These are phyloP conservation scores for Syzygium syzygioides DNA, from an alignment of 441 rosid genomes.

Conservation along the genomic window DNA sequence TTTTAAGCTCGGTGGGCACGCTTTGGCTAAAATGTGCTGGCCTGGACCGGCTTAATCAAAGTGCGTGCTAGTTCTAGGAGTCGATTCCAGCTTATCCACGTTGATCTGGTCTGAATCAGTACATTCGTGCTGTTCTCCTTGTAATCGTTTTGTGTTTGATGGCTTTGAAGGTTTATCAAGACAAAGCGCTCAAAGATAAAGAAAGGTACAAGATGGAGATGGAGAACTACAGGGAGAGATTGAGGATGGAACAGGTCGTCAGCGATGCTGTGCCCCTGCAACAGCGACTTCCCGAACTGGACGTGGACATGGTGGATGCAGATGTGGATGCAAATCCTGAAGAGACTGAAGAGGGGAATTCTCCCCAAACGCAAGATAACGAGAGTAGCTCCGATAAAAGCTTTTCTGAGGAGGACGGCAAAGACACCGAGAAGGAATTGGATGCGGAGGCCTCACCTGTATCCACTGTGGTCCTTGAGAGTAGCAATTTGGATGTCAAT, in stretches of 20 bases:
- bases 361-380: constrained; percentile 32
- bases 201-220: constrained; percentile 84
- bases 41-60: neutral
- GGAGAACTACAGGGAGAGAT: constrained; percentile 76
- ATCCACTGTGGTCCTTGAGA: constrained; percentile 6
- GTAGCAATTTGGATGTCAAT: constrained; percentile 13
- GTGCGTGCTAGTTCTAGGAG: neutral
- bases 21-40: neutral
- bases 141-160: neutral
- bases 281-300: constrained; percentile 55
- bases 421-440: constrained; percentile 33
- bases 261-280: constrained; percentile 69
- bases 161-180: constrained; percentile 64
- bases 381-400: constrained; percentile 43
- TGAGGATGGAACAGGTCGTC: constrained; percentile 46
- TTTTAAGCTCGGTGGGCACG: neutral
- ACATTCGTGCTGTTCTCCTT: neutral
- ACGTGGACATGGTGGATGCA: constrained; percentile 38
- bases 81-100: neutral
- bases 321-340: constrained; percentile 31
- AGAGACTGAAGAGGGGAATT: constrained; percentile 48
- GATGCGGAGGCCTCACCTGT: constrained; percentile 25
- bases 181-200: constrained; percentile 73
- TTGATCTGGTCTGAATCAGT: neutral
- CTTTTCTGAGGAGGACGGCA: constrained; percentile 44